Base-by-base conservation (phyloP, 768 basidiomycete genomes). In the Calocera viscosa region DNA sequence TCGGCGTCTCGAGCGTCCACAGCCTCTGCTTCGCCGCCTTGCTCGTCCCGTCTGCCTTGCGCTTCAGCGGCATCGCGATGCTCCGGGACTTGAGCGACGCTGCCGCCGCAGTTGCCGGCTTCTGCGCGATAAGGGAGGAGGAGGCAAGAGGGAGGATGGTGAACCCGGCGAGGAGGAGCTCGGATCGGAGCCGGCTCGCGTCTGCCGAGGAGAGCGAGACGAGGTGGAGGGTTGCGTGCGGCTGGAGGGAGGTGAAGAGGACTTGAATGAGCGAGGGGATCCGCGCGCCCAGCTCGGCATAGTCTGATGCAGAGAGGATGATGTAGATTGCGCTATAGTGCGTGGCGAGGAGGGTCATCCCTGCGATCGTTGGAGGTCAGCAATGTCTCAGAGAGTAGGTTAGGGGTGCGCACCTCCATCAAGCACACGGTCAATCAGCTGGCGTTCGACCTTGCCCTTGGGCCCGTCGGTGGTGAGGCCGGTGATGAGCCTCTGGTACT, bases 1-100 rank as follows among this genome's bases (percentile, higher is more conserved):
- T 80, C 1, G 89, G 84, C 1, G 88, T 77, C 40, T 80, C 86
- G 34, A 94, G 80, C 0, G 91, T 81, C 94, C 94, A 96, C 38
- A 97, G 80, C 0, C 91, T 90, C 69, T 92, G 89, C 77, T 94
- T 95, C 63, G 87, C 84, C 10, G 89, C 86, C 68, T 84, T 80
- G 71, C 86, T 86, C 1, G 80, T 77, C 10, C 79, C 73, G 69
- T 82, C 78, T 49, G 76, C 72, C 79, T 81, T 66, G 22, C 80
- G 43, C 80, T 74, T 75, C 19, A 75, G 73, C 32, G 73, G 70
- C 11, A 72, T 53, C 24, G 70, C 35, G 40, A 49, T 68, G 5
- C 8, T 19, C 43, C 53, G 53, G 11, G 53, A 60, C 71, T 83
- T 84, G 63, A 82, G 76, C 26, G 83, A 74, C 5, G 77, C 71